phyloP scores from a whole-genome alignment of 192 early-diverging fungal species.

The Coemansia biformis region DNA sequence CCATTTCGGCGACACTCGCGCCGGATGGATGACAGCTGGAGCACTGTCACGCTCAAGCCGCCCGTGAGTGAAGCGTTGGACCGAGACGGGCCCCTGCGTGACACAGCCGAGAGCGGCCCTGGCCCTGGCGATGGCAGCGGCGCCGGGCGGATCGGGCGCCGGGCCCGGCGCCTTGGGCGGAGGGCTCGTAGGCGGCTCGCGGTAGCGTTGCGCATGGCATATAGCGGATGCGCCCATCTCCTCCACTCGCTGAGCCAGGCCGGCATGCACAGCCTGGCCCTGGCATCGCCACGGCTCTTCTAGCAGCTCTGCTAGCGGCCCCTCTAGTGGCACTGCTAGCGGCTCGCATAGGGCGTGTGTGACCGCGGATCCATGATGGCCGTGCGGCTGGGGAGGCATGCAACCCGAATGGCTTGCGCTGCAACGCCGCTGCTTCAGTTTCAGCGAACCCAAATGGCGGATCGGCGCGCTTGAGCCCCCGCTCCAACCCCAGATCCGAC shows the following conservation, averaged over 20 bases:
- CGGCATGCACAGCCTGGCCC: neutral
- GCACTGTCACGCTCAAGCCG: conserved; percentile 2
- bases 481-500: too few relatives aligned
- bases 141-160: conserved; percentile 1
- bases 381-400: too few relatives aligned
- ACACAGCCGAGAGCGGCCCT: neutral
- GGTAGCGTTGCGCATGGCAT: conserved; percentile 3
- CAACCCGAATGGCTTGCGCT: too few relatives aligned
- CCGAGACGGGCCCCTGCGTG: neutral
- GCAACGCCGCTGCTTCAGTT: too few relatives aligned
- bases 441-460: too few relatives aligned
- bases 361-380: too few relatives aligned
- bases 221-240: conserved; percentile 12
- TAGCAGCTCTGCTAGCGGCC: too few relatives aligned
- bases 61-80: too few relatives aligned
- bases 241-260: conserved; percentile 5
- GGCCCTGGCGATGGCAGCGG: neutral
- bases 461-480: too few relatives aligned
- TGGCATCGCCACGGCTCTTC: neutral
- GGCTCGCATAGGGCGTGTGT: too few relatives aligned
- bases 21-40: conserved; percentile 3
- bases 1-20: neutral
- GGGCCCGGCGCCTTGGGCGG: conserved; percentile 11
- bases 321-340: too few relatives aligned
- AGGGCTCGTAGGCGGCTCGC: conserved; percentile 10